Evolutionary conservation across 768 basidiomycete genomes (phyloP), one percentile per base, ranked within the genome.

Genomic region (Leccinum sublutescens): DNA sequence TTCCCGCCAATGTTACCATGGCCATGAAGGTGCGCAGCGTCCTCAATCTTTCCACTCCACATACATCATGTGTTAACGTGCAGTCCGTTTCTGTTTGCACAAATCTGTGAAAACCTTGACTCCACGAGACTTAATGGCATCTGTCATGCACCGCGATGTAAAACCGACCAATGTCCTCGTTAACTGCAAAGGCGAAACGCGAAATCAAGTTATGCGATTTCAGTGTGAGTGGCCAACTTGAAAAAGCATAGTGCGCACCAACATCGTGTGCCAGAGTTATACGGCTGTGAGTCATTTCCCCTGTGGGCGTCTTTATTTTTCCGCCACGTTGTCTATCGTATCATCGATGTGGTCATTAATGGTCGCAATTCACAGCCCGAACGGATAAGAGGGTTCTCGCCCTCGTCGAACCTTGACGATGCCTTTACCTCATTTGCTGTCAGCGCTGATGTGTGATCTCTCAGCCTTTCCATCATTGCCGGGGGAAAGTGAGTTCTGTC

Each of bases 121-220:
- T 86, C 95, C 56, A 86, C 91, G 50, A 93, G 95, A 68, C 83
- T 98, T 45, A 93, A 93, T 66, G 93, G 89, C 14, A 98, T 99
- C 79, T 71, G 95, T 89, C 62, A 90, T 90, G 76, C 88, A 89
- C 67, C 77, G 86, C 64, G 86, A 95, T 65, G 94, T 95, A 52
- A 96, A 96, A 71, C 95, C 94, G 6, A 96, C 94, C 3, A 96
- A 95, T 68, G 88, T 98, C 2, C 85, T 99, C 17, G 85, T 96
- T 60, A 98, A 95, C 75, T 78, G 78, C 63, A 27, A 27, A 27
- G 25, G 25, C 25, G 25, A 90, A 86, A 61, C 96, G 97, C 6
- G 79, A 93, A 59, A 81, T 98, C 72, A 98, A 98, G 75, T 82
- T 99, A 1, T 97, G 95, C 71, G 97, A 99, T 71, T 99, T 99